A percentile compares a stretch with the other conserved stretches of the same genome.
phyloP scores from a whole-genome alignment of 306 rosid species.

The Dryas alaskensis region DNA sequence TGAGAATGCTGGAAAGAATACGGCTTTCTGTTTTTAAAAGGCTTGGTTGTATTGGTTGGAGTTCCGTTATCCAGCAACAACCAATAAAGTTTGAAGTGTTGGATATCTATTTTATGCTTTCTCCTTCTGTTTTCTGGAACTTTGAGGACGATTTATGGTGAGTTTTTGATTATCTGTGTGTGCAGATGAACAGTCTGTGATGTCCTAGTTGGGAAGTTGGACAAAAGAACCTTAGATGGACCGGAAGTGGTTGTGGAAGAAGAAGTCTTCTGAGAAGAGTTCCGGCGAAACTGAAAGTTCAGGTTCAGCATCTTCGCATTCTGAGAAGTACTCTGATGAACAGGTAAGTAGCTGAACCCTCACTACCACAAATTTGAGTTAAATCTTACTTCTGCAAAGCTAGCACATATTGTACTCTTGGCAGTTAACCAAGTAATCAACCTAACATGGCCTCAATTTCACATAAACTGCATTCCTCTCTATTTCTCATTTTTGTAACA shows the following conservation, averaged over 20 bases:
- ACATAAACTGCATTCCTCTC: not conserved
- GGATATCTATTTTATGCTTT: constrained; percentile 20
- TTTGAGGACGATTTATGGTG: constrained; percentile 7
- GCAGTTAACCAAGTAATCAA: not conserved
- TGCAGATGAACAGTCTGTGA: constrained; percentile 36
- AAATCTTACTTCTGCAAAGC: constrained; percentile 7
- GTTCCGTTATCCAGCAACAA: constrained; percentile 12
- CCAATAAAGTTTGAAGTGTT: not conserved
- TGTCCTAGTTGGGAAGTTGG: constrained; percentile 37
- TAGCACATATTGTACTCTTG: not conserved
- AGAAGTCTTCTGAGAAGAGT: constrained; percentile 73
- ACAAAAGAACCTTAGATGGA: constrained; percentile 50
- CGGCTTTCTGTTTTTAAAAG: constrained; percentile 26
- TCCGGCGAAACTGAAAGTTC: constrained; percentile 77
- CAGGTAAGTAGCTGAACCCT: constrained; percentile 47
- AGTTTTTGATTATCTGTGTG: constrained; percentile 23
- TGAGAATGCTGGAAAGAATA: constrained; percentile 25
- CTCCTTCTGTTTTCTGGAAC: constrained; percentile 7
- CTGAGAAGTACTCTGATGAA: constrained; percentile 76
- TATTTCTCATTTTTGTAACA: not conserved
- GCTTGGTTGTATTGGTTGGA: constrained; percentile 23
- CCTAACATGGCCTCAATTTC: not conserved
- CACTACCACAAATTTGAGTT: not conserved
- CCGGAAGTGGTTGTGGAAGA: constrained; percentile 83
- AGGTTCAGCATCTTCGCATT: constrained; percentile 74